Base-by-base conservation (phyloP, 2,329 filamentous ascomycete genomes). In the Penicillium thymicola region DNA sequence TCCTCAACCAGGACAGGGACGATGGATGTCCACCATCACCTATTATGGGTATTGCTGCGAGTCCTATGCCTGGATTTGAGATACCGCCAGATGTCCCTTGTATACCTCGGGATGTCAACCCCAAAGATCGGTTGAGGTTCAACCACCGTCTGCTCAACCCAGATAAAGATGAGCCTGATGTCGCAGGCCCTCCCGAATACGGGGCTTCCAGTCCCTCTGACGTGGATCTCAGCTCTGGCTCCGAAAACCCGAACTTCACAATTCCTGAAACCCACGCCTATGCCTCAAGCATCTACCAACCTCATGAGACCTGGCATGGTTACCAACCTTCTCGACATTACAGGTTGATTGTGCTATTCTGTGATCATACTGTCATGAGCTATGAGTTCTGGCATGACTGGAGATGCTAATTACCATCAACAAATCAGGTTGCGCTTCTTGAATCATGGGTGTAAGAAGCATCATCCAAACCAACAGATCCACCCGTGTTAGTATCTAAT, bases 371-470 rank as follows among this genome's bases (percentile, higher is more conserved):
- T 0, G 73, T 86, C 8, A 68, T 86, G 71, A 82, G 78, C 57
- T 88, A 86, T 70, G 85, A 87, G 72, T 75, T 87, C 36, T 78
- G 72, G 70, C 75, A 76, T 47, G 70, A 74, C 23, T 75, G 74
- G 75, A 70, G 67, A 23, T 42, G 48, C 54, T 54, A 51, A 58
- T 25, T 8, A 2, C 8, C 27, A 41, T 21, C 9, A 34, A n/a
- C 23, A 21, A 38, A 23, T 23, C 13, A 16, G 32, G 11, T 32
- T 34, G 8, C 4, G 21, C 7, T 44, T 36, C 16, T 27, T 51
- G 49, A 5, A 21, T 42, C n/a, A 41, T 25, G 25, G 21, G 10
- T 32, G 14, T 14, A 34, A 51, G 38, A 34, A 10, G 18, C 14
- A 11, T 51, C 27, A 51, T 18, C 28, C 13, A 32, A n/a, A 13